Conservation (phyloP, 305 asterid genomes). For the Fraxinus angustifolia region DNA sequence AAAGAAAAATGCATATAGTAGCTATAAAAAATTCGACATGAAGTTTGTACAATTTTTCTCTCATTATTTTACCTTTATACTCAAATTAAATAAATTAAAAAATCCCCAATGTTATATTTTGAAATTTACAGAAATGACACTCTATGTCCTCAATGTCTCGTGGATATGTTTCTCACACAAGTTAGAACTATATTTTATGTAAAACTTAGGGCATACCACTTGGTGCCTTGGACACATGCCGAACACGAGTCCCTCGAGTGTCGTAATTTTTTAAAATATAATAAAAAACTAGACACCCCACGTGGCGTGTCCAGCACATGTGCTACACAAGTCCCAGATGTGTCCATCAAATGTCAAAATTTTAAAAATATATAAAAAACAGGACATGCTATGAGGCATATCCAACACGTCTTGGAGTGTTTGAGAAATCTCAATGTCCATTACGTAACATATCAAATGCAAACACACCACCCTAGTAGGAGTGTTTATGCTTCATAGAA, state of each 20-base stretch:
- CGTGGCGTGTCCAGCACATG: background rate
- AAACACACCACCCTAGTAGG: background rate
- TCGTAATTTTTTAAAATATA: background rate
- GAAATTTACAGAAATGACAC: background rate
- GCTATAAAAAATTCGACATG: background rate
- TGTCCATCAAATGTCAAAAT: background rate
- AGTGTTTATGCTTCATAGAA: background rate
- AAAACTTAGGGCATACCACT: background rate
- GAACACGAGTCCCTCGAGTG: background rate
- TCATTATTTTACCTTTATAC: background rate
- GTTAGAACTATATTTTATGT: background rate
- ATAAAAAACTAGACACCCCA: background rate
- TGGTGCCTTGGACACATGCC: background rate
- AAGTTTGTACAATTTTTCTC: background rate
- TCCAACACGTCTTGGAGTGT: background rate
- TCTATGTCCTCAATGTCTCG: background rate
- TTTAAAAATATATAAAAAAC: background rate
- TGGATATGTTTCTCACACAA: background rate
- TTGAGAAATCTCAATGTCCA: background rate
- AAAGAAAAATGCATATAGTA: background rate
- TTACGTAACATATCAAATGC: background rate
- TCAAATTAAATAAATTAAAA: background rate
- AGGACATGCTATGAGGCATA: background rate
- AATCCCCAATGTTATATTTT: background rate
- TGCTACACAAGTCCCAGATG: background rate